Evolutionary conservation across 129 eudicot species (phyloP), one percentile per base, ranked within the genome.

Genomic region (Erigeron canadensis): DNA sequence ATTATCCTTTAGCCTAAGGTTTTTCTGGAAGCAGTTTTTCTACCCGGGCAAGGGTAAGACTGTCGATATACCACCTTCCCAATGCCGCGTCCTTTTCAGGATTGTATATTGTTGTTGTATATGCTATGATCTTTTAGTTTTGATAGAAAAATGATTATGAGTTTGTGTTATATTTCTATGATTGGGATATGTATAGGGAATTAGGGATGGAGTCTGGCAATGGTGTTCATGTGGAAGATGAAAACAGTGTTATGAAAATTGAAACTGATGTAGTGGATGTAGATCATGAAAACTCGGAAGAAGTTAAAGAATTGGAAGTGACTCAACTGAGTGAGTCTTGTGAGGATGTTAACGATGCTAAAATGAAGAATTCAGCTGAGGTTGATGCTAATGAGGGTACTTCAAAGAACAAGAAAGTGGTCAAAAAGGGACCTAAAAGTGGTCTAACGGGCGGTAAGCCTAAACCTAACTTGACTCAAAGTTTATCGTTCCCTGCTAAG

Each of bases 401-500:
- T 71, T 70, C 77, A 8, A 92, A 85, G 77, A 85, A 64, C 45
- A 75, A 42, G 12, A 85, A 82, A 67, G 66, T 53, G 43, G 55
- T 57, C 12, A 89, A 82, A 69, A 81, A 78, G 12, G 80, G 68
- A 63, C 23, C 88, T 10, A 85, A 45, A 55, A 62, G 69, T 28
- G 74, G 78, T 37, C 70, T 60, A n/a, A 39, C 74, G 42, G 72
- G 77, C 55, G 76, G 81, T 43, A 83, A 78, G 65, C 55, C 75
- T 17, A 85, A 79, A 75, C 74, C 87, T 22, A 84, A 77, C 65
- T 34, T 87, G 28, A 77, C 80, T 11, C 95, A 87, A 77, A 87
- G 96, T 73, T 74, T 75, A 51, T 93, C 96, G 12, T 80, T 93
- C 67, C 98, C 96, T 42, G 70, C 96, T 16, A 84, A 67, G 62